phyloP scores from a whole-genome alignment of 495 filamentous ascomycete species.

The Darksidea phi region DNA sequence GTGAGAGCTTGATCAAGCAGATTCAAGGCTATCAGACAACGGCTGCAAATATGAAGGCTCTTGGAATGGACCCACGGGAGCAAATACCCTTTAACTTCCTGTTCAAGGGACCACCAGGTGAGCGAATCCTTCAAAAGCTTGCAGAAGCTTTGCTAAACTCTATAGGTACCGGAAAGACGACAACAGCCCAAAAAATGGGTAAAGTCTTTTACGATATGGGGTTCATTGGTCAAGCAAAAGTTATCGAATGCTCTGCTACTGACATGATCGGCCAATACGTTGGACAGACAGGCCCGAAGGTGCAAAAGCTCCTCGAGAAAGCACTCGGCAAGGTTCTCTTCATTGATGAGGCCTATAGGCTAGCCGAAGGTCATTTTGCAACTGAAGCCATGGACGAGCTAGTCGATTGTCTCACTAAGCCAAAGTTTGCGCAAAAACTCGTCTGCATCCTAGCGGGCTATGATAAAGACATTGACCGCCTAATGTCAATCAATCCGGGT shows the following conservation, averaged over 20 bases:
- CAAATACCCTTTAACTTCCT: constrained; percentile 62
- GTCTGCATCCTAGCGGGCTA: constrained; percentile 77
- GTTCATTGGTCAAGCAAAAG: constrained; percentile 41
- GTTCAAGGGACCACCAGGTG: constrained; percentile 66
- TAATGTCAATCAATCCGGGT: constrained; percentile 63
- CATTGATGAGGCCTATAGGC: constrained; percentile 67
- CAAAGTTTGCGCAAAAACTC: constrained; percentile 60
- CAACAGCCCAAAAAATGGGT: constrained; percentile 69
- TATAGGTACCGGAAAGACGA: constrained; percentile 78
- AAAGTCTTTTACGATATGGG: constrained; percentile 67
- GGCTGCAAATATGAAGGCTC: constrained; percentile 51
- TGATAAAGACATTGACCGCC: constrained; percentile 64
- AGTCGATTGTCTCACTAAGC: constrained; percentile 66
- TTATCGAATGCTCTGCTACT: constrained; percentile 46
- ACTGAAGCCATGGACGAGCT: constrained; percentile 74
- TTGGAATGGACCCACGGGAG: constrained; percentile 57
- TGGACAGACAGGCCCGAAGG: constrained; percentile 66
- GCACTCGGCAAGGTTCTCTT: constrained; percentile 64
- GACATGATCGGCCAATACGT: constrained; percentile 48
- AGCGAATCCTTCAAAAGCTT: too few relatives aligned
- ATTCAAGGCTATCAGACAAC: constrained; percentile 61
- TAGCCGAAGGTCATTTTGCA: constrained; percentile 58
- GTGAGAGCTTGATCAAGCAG: constrained; percentile 58
- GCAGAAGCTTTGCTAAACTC: too few relatives aligned
- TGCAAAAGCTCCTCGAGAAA: constrained; percentile 56